Conservation (phyloP, 2,329 filamentous ascomycete species). For the Teratosphaeria viscida region DNA sequence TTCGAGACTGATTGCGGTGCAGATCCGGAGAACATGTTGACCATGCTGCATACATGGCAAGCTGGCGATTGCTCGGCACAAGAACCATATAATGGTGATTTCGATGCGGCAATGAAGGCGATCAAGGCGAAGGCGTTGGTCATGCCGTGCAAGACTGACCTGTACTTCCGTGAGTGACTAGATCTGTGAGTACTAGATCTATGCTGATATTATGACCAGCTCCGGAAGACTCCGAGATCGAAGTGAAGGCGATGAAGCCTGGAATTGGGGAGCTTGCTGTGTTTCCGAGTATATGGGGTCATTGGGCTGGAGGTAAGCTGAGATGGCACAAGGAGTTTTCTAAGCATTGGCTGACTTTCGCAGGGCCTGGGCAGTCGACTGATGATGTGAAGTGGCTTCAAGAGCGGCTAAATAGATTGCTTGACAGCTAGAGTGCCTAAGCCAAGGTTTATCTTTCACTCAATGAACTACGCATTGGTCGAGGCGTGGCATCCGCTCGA, state of each 20-base stretch:
- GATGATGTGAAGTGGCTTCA: slow-evolving; percentile 66
- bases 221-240: slow-evolving; percentile 66
- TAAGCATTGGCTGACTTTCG: slow-evolving; percentile 4
- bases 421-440: background rate
- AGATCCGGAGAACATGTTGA: slow-evolving; percentile 64
- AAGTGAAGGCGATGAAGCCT: slow-evolving; percentile 53
- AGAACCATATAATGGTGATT: slow-evolving; percentile 50
- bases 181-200: background rate
- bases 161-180: slow-evolving; percentile 58
- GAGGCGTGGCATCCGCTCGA: too few species aligned
- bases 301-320: slow-evolving; percentile 40
- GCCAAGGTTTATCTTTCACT: too few species aligned
- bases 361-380: slow-evolving; percentile 58
- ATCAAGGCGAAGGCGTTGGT: slow-evolving; percentile 67
- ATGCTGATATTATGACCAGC: slow-evolving; percentile 27
- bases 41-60: slow-evolving; percentile 73
- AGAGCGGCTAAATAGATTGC: slow-evolving; percentile 25
- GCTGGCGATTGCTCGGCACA: slow-evolving; percentile 59
- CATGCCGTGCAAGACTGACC: slow-evolving; percentile 60
- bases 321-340: background rate
- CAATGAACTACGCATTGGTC: too few species aligned
- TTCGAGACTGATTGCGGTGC: slow-evolving; percentile 10
- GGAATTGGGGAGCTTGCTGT: slow-evolving; percentile 45
- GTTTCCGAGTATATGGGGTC: slow-evolving; percentile 49
- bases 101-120: slow-evolving; percentile 46